These are phyloP conservation scores for Carallia brachiata DNA, from an alignment of 345 rosid species.

Conservation along the genomic window DNA sequence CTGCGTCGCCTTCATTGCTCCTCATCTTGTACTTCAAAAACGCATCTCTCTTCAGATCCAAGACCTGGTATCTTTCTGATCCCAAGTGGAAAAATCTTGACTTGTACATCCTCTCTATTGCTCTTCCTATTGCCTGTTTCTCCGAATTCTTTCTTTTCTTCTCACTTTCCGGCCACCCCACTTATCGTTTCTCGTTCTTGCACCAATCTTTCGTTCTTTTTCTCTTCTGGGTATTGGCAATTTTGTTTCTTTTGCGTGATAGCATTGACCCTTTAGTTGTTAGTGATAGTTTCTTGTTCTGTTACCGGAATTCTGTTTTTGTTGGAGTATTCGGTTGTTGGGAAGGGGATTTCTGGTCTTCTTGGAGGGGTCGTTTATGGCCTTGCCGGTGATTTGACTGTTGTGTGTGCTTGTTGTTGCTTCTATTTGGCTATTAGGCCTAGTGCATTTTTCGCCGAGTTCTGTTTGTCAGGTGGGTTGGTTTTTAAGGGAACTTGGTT, in stretches of 20 bases:
- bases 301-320: slow-evolving; percentile 40
- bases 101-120: slow-evolving; percentile 43
- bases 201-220: slow-evolving; percentile 39
- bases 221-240: slow-evolving; percentile 43
- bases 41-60: slow-evolving; percentile 55
- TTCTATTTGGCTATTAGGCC: slow-evolving; percentile 49
- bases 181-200: slow-evolving; percentile 48
- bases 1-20: slow-evolving; percentile 50
- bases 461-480: slow-evolving; percentile 42
- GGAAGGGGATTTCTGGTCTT: slow-evolving; percentile 40
- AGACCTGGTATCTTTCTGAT: slow-evolving; percentile 47
- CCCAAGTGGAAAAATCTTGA: slow-evolving; percentile 47
- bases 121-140: slow-evolving; percentile 55
- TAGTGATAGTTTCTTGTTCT: slow-evolving; percentile 32
- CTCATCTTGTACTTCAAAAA: slow-evolving; percentile 49
- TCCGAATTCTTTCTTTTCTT: slow-evolving; percentile 45
- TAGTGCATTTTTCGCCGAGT: slow-evolving; percentile 49
- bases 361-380: slow-evolving; percentile 36
- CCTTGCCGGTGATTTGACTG: slow-evolving; percentile 36
- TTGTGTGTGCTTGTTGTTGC: slow-evolving; percentile 49
- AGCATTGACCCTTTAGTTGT: slow-evolving; percentile 23
- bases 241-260: slow-evolving; percentile 39
- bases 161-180: slow-evolving; percentile 40
- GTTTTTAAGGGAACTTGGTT: slow-evolving; percentile 55
- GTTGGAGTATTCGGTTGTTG: slow-evolving; percentile 37